A percentile compares a stretch with the other conserved stretches of the same genome.
Evolutionary conservation across 2,329 filamentous ascomycete species (phyloP).

Genomic region (Fusarium heterosporum): DNA sequence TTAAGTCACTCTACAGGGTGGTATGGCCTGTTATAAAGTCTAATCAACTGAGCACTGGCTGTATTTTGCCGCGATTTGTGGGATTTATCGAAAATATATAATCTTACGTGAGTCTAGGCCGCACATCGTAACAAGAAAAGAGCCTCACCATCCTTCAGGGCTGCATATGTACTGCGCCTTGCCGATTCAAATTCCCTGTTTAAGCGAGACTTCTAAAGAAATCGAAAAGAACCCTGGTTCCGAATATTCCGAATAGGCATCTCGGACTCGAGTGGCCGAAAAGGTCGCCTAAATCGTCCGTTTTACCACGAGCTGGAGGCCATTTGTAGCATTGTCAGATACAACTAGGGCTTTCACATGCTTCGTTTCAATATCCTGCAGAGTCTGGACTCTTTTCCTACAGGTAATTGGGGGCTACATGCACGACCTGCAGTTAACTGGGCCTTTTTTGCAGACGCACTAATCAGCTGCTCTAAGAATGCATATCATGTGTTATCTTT

Average conservation of each 20-base stretch:
- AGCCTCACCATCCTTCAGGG: neutral
- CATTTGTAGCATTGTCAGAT: neutral
- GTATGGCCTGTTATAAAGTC: no score
- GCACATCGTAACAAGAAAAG: neutral
- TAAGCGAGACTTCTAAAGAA: neutral
- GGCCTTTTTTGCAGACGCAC: neutral
- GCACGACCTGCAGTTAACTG: neutral
- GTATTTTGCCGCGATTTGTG: no score
- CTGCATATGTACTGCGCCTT: neutral
- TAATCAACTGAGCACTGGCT: no score
- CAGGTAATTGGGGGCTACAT: neutral
- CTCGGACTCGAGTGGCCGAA: neutral
- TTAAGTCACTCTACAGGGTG: no score
- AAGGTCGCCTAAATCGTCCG: neutral
- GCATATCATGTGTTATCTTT: neutral
- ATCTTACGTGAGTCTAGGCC: neutral
- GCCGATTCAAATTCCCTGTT: neutral
- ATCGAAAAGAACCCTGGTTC: neutral
- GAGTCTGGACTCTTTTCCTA: neutral
- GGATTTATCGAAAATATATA: neutral
- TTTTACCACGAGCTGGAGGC: neutral
- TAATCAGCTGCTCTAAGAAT: neutral
- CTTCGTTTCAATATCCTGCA: neutral
- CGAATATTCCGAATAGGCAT: neutral
- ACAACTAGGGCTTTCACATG: neutral